Percentiles rank a stretch among this genome's conserved stretches.
phyloP scores from a whole-genome alignment of 1,284 basidiomycete genomes.

The Hypsizygus ulmarius region DNA sequence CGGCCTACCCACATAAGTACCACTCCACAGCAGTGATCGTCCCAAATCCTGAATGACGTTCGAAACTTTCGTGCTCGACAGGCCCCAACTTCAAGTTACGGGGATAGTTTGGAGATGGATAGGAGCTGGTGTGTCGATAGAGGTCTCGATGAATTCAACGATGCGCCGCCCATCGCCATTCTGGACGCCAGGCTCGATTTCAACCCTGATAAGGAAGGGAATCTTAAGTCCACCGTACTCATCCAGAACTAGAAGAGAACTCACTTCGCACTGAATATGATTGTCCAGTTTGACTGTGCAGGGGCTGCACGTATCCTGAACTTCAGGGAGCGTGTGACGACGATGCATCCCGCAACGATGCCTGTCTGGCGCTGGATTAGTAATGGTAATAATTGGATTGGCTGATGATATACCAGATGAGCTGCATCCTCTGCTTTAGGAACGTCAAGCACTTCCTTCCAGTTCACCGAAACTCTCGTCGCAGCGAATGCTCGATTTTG shows the following conservation, averaged over 20 bases:
- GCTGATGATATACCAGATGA: conserved; percentile 4
- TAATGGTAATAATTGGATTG: not conserved
- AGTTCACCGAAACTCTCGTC: conserved; percentile 28
- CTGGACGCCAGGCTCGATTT: too few relatives aligned
- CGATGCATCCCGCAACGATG: conserved; percentile 41
- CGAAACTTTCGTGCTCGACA: too few relatives aligned
- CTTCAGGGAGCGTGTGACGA: conserved; percentile 41
- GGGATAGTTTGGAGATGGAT: too few relatives aligned
- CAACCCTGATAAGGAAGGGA: too few relatives aligned
- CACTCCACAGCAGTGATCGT: too few relatives aligned
- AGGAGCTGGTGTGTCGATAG: too few relatives aligned
- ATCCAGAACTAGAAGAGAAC: conserved; percentile 6
- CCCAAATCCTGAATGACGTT: too few relatives aligned
- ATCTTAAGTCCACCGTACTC: too few relatives aligned
- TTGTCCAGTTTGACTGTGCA: conserved; percentile 35
- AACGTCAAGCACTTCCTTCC: conserved; percentile 35
- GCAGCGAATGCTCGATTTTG: conserved; percentile 18
- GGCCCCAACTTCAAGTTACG: too few relatives aligned
- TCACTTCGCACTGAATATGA: conserved; percentile 45
- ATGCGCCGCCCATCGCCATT: too few relatives aligned
- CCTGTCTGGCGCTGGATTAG: conserved; percentile 24
- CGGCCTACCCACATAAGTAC: too few relatives aligned
- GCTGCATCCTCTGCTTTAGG: conserved; percentile 21
- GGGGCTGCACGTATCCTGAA: conserved; percentile 43
- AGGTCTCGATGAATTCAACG: too few relatives aligned